Evolutionary conservation across 2,329 filamentous ascomycete genomes (phyloP), one percentile per base, ranked within the genome.

Genomic region (Calonectria pteridis): DNA sequence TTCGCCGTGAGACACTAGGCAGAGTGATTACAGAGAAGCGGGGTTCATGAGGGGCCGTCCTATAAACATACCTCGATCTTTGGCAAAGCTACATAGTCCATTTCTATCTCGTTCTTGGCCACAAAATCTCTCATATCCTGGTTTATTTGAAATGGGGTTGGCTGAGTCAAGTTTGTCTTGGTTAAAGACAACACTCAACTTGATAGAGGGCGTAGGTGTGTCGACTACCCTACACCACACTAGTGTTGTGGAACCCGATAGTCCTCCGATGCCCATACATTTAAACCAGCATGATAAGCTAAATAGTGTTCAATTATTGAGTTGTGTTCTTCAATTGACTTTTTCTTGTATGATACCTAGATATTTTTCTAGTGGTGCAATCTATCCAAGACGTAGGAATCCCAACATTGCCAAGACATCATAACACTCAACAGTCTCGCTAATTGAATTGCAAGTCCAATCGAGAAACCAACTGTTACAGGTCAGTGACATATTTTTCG

Each of bases 51-150:
- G 7, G 26, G 1, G 16, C 40, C 5, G 2, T 18, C 26, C 37
- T 16, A 16, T 4, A 6, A 3, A 33, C 49, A 77, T 82, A 89
- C 89, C 87, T 91, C 89, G 50, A 91, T 88, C 78, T 91, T 91
- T 14, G 89, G 89, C 53, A 91, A 81, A n/a, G 86, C 83, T 76
- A 82, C 79, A 73, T 87, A 90, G 71, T 89, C 86, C 79, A 89
- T 85, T 3, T 64, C 72, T 20, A 26, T 6, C 6, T 46, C 10
- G 1, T 1, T 13, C 26, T 49, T 28, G 2, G 2, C 53, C 31
- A 16, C 5, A 29, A 6, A 40, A 5, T 11, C 13, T 26, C 18
- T 49, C 18, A 20, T 6, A 23, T 23, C 55, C n/a, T 28, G 16
- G n/a, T 23, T 46, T 14, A 23, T 46, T 23, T 11, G 6, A 23